These are phyloP conservation scores for Aaosphaeria arxii DNA, from an alignment of 2,329 filamentous ascomycete species.

Conservation along the genomic window DNA sequence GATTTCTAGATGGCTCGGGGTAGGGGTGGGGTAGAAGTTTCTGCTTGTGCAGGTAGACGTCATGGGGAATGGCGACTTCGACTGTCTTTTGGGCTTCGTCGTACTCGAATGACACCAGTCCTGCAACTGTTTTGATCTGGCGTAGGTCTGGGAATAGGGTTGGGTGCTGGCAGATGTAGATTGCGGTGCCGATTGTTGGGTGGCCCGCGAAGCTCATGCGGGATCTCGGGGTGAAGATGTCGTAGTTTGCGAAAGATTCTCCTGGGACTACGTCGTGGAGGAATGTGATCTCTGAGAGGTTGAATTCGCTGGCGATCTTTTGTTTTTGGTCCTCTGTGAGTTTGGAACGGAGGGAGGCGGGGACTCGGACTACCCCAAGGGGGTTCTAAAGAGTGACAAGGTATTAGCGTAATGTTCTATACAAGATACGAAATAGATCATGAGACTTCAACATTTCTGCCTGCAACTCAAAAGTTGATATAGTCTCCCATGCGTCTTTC, in stretches of 20 bases:
- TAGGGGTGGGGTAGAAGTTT: conserved; percentile 31
- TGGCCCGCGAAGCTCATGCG: conserved; percentile 57
- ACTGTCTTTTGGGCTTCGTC: conserved; percentile 28
- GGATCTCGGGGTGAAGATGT: conserved; percentile 51
- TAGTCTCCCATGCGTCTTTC: no score
- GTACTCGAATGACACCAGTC: conserved; percentile 12
- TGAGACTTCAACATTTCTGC: no score
- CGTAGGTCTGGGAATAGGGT: conserved; percentile 6
- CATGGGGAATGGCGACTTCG: conserved; percentile 62
- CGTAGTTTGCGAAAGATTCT: conserved; percentile 28
- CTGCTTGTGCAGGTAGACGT: conserved; percentile 58
- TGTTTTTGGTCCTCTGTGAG: conserved; percentile 50
- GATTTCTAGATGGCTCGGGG: conserved; percentile 5
- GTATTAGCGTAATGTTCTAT: no score
- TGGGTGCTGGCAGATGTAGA: conserved; percentile 39
- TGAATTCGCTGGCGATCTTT: conserved; percentile 54
- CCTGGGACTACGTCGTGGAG: conserved; percentile 37
- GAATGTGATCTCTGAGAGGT: conserved; percentile 55
- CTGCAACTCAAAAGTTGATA: no score
- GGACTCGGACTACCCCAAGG: conserved; percentile 50
- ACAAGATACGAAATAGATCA: no score
- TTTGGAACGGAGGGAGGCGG: conserved; percentile 29
- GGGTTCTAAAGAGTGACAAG: conserved; percentile 38
- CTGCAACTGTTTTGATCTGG: conserved; percentile 13
- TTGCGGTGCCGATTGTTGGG: conserved; percentile 54